Evolutionary conservation across 169 alveolate species (phyloP), one percentile per base, ranked within the genome.

Genomic region (Eimeria sp.): DNA sequence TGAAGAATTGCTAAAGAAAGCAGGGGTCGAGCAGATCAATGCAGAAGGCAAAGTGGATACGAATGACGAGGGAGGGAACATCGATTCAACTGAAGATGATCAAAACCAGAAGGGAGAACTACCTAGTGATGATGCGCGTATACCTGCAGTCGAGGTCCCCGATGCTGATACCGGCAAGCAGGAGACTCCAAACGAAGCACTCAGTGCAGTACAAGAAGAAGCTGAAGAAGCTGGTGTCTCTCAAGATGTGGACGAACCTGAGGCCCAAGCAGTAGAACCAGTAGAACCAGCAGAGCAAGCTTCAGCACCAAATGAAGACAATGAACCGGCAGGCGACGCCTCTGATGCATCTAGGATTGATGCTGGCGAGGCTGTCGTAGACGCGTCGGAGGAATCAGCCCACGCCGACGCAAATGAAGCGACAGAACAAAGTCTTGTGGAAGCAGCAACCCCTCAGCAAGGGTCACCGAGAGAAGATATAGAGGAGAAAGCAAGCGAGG

Each of bases 1-100:
- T 10, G 83, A 62, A 8, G 82, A 87, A 43, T 62, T 87, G 64
- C 71, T 87, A 62, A 46, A 66, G 52, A 87, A 40, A 27, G 72
- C 72, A 20, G 83, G 52, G 25, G 46, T 25, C 52, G 94, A 66
- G 20, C 94, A 62, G 49, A 49, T 11, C 23, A 64, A 8, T 18
- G 56, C 30, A 54, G 82, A 49, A 87, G 40, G 37, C 33, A 30
- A 54, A 16, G 62, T 10, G 78, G 49, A 40, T 78, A n/a, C 68
- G 14, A 49, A n/a, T 49, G 88, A 25, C 66, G 49, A 4, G 33
- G 23, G 49, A 13, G 88, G 46, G 88, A 78, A 37, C 78, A 23
- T 0, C n/a, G 62, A 76, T 1, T 4, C 37, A 76, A 33, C 6
- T 46, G 88, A 46, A 49, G 88, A 27, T 68, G 49, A 52, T 49